Base-by-base conservation (phyloP, 495 filamentous ascomycete genomes). In the Penicillium cosmopolitanum region DNA sequence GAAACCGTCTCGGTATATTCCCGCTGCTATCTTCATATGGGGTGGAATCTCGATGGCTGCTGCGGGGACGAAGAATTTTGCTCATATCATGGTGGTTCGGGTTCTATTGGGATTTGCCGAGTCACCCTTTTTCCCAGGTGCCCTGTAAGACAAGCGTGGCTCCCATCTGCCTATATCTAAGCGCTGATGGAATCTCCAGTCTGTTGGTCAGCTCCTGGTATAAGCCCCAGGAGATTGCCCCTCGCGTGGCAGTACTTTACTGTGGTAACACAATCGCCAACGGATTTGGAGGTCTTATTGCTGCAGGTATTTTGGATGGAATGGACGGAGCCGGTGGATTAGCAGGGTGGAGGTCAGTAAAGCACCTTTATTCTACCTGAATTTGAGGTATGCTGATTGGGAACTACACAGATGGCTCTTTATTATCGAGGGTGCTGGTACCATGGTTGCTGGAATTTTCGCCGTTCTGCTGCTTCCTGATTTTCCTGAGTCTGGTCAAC, bases 111-210 rank as follows among this genome's bases (percentile, higher is more conserved):
- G 75, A 2, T 62, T 78, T 21, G 64, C 77, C 23, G 81, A 85
- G 60, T 81, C 83, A 0, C 80, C 81, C 0, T 84, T 73, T 69
- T 82, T 66, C 53, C 70, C 73, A 25, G 75, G 77, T 10, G 71
- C 73, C 6, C 53, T 80, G 44, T 81, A 75, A 47, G 61, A 77
- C 0, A 3, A 19, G 8, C 7, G 13, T 16, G 4, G 4, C 36
- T 57, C 74, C 6, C 65, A 62, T 36, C 11, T 13, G 23, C 5
- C 6, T 19, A 55, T 51, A 25, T 16, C 18, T 13, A 6, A 5
- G 15, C 25, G 23, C 47, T 53, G n/a, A 60, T 23, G 13, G 33
- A 28, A 9, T 48, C 9, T 8, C n/a, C 7, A 65, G 59, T 52
- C 50, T 63, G 5, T 15, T 68, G 18, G 61, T 65, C 5, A 65